phyloP scores from a whole-genome alignment of 805 yeast genomes.

The Maudiozyma pseudohumilis region DNA sequence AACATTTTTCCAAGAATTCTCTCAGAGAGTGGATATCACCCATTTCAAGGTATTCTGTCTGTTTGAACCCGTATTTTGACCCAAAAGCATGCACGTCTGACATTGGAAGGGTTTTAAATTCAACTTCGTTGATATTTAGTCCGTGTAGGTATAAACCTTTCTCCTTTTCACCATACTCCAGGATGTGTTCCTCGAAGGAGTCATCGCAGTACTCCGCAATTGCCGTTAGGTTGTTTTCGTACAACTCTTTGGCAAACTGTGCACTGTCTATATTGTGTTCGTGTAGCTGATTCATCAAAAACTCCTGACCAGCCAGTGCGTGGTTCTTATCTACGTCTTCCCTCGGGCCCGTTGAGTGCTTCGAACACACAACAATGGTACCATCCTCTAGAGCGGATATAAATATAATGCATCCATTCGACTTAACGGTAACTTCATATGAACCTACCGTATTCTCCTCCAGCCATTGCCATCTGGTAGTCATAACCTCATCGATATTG shows the following conservation, averaged over 20 bases:
- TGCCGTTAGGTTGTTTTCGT: conserved; percentile 55
- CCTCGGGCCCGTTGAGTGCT: conserved; percentile 73
- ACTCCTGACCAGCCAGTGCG: conserved; percentile 59
- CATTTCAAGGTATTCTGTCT: conserved; percentile 39
- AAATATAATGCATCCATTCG: conserved; percentile 88
- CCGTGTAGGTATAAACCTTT: conserved; percentile 92
- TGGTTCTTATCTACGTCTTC: conserved; percentile 53
- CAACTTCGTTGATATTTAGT: conserved; percentile 54
- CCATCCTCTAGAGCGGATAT: conserved; percentile 72
- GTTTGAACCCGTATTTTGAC: conserved; percentile 55
- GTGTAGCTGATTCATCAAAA: conserved; percentile 45
- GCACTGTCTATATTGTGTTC: conserved; percentile 30
- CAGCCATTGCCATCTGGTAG: conserved; percentile 43
- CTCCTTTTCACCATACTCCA: conserved; percentile 52
- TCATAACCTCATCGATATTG: conserved; percentile 56
- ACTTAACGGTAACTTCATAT: conserved; percentile 70
- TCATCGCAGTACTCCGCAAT: conserved; percentile 93
- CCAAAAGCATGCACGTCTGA: conserved; percentile 53
- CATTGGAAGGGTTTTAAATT: conserved; percentile 58
- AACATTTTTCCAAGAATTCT: conserved; percentile 44
- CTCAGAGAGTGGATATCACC: conserved; percentile 35
- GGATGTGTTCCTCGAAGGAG: conserved; percentile 83
- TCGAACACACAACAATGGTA: conserved; percentile 75
- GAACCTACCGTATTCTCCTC: conserved; percentile 56
- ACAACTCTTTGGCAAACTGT: conserved; percentile 49